phyloP scores from a whole-genome alignment of 1,284 basidiomycete genomes.

The Cutaneotrichosporon cutaneum region DNA sequence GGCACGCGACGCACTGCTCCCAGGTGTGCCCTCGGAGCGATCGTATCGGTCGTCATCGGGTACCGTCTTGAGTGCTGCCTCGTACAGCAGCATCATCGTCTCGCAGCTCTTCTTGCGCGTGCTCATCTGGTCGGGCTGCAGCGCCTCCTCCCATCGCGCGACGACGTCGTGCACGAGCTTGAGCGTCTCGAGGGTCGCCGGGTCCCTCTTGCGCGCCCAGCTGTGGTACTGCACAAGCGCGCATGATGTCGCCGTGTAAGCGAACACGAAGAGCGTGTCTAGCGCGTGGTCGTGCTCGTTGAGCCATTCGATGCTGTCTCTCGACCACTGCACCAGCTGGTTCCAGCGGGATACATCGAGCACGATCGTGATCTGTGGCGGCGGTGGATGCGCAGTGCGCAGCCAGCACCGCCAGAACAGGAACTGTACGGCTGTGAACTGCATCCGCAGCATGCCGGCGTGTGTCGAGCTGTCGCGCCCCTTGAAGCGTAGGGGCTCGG shows the following conservation, averaged over 20 bases:
- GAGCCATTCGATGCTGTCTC: constrained; percentile 85
- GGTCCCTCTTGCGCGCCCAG: constrained; percentile 78
- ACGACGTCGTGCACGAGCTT: constrained; percentile 78
- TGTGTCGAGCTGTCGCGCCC: constrained; percentile 61
- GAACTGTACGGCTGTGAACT: constrained; percentile 76
- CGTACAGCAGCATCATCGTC: constrained; percentile 88
- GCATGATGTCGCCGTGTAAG: constrained; percentile 85
- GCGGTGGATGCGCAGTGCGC: constrained; percentile 84
- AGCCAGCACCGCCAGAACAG: constrained; percentile 87
- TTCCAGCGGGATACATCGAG: constrained; percentile 78
- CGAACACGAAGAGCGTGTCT: constrained; percentile 80
- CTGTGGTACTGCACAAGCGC: constrained; percentile 65
- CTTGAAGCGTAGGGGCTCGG: constrained; percentile 68
- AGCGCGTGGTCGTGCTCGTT: constrained; percentile 74
- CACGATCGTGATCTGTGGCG: constrained; percentile 77
- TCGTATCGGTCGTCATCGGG: constrained; percentile 38
- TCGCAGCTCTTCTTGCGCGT: constrained; percentile 73
- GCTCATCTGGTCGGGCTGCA: constrained; percentile 74
- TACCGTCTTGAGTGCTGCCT: constrained; percentile 74
- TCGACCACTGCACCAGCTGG: constrained; percentile 67
- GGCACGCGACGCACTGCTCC: constrained; percentile 19
- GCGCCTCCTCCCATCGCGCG: constrained; percentile 70
- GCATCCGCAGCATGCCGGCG: constrained; percentile 73
- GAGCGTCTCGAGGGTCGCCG: constrained; percentile 69
- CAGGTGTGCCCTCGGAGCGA: constrained; percentile 47